Evolutionary conservation across 805 yeast species (phyloP), one percentile per base, ranked within the genome.

Genomic region (Lipomyces japonicus): DNA sequence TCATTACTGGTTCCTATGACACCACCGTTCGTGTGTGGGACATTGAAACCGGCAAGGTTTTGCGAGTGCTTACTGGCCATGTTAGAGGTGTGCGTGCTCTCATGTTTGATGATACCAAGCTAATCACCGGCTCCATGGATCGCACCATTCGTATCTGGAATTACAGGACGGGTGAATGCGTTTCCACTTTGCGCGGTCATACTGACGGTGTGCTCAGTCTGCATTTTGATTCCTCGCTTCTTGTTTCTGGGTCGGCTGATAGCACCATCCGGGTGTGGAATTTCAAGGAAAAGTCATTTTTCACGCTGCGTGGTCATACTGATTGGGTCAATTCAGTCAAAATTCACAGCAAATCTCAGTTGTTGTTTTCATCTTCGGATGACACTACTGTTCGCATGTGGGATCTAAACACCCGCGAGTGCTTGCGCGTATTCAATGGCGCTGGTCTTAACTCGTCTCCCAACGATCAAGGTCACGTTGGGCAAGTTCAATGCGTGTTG

Each of bases 81-180:
- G 77, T 81, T 10, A 82, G 85, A 61, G 97, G 95, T 23, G 95
- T 93, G 21, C 77, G 89, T 44, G 76, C 95, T 0, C 71, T 93
- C 37, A 86, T 78, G 44, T 91, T 91, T 66, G 97, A 93, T 68
- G 84, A 81, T 43, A 86, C 83, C 60, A 93, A 93, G 68, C 75
- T 93, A 38, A 87, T 93, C 39, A 86, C 96, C 0, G 97, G 96
- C 10, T 90, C 96, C 1, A 74, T 88, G 64, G 98, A 93, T 69
- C 78, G 83, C 41, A 88, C 96, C 0, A 88, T 93, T 55, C 83
- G 90, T 61, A 95, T 93, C 34, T 93, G 98, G 98, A 89, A 91
- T 70, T 88, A 88, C 68, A 83, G 84, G 57, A 88, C 95, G 0
- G 98, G 98, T 32, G 85, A 86, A 66, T 91, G 97, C 64, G 81